Conservation (phyloP, 805 yeast species). For the Saccharomyces kudriavzevii region DNA sequence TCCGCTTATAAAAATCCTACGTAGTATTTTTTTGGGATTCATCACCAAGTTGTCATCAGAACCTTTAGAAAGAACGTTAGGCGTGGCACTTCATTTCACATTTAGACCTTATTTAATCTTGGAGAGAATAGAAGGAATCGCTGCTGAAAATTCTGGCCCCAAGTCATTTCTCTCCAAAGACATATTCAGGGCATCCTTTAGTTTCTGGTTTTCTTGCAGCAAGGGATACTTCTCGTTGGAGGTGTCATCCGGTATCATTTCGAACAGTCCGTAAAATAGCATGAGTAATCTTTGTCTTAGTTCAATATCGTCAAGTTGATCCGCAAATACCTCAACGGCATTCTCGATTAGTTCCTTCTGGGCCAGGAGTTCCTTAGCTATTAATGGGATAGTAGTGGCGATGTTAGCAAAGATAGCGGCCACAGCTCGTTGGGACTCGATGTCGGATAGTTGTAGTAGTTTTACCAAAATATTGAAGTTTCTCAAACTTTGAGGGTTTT, state of each 20-base stretch:
- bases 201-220: constrained; percentile 6
- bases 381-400: constrained; percentile 29
- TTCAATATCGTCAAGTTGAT: constrained; percentile 25
- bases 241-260: constrained; percentile 11
- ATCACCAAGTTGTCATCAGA: background rate
- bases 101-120: background rate
- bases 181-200: constrained; percentile 12
- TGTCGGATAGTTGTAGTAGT: constrained; percentile 33
- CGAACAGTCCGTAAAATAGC: constrained; percentile 26
- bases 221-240: constrained; percentile 3
- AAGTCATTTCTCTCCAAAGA: constrained; percentile 11
- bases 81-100: background rate
- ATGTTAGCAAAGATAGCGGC: constrained; percentile 33
- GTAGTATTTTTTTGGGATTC: background rate
- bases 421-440: constrained; percentile 36
- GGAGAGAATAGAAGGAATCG: constrained; percentile 8
- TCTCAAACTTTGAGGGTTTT: constrained; percentile 28
- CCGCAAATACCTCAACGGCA: constrained; percentile 18
- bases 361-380: constrained; percentile 26
- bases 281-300: constrained; percentile 30
- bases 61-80: background rate
- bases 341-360: constrained; percentile 21
- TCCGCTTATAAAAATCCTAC: background rate
- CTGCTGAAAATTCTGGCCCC: constrained; percentile 15
- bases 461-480: constrained; percentile 38